Evolutionary conservation across 352 stramenopile species (phyloP).

Genomic region (Pythium insidiosum): DNA sequence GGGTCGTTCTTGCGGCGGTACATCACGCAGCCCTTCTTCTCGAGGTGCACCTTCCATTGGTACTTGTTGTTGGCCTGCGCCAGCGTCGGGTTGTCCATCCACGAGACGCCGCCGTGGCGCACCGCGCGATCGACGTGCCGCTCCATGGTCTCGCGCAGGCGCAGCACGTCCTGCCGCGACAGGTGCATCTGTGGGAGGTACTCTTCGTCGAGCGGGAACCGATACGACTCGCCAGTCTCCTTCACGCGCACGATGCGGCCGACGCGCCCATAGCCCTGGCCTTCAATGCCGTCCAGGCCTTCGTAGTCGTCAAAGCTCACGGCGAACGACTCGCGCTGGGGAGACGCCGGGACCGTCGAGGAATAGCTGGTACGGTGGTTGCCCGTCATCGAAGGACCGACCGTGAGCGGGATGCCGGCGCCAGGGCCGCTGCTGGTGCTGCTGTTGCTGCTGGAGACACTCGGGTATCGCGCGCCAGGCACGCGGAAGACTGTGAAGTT

Average conservation of each 20-base stretch:
- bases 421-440: not conserved
- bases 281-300: conserved; percentile 29
- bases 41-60: conserved; percentile 52
- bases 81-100: conserved; percentile 65
- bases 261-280: conserved; percentile 56
- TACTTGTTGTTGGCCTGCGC: conserved; percentile 44
- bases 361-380: conserved; percentile 13
- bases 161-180: conserved; percentile 8
- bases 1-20: conserved; percentile 47
- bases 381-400: conserved; percentile 13
- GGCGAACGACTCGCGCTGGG: conserved; percentile 10
- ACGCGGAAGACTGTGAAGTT: conserved; percentile 69
- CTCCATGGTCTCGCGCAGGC: conserved; percentile 27
- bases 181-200: conserved; percentile 34
- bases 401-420: conserved; percentile 7
- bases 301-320: conserved; percentile 15
- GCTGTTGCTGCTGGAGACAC: conserved; percentile 16
- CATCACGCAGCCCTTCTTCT: conserved; percentile 68
- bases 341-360: conserved; percentile 14
- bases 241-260: conserved; percentile 65
- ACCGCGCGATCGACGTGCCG: conserved; percentile 23
- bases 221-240: conserved; percentile 59
- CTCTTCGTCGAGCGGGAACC: conserved; percentile 59
- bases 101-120: conserved; percentile 28
- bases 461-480: conserved; percentile 19